A percentile compares a stretch with the other conserved stretches of the same genome.
These are phyloP conservation scores for Penicillium steckii DNA, from an alignment of 495 filamentous ascomycete species.

Conservation along the genomic window DNA sequence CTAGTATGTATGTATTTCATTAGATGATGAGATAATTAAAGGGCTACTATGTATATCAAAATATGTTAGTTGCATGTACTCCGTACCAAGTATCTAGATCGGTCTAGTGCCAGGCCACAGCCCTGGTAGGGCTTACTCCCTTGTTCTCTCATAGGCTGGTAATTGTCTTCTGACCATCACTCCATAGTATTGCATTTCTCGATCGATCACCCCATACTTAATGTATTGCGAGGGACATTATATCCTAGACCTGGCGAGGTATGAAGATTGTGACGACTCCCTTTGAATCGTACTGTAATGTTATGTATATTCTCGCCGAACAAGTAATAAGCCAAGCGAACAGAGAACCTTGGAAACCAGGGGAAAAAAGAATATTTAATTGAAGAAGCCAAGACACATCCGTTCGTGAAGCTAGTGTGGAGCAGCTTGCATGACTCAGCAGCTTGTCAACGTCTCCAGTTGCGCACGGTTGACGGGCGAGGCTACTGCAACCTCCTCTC, in stretches of 20 bases:
- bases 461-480: background rate
- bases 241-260: background rate
- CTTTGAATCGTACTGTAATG: background rate
- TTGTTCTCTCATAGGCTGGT: background rate
- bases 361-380: slow-evolving; percentile 4
- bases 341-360: slow-evolving; percentile 6
- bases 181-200: background rate
- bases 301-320: background rate
- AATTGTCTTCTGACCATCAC: background rate
- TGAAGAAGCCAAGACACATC: slow-evolving; percentile 1
- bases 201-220: background rate
- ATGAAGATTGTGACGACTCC: background rate
- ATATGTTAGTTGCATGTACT: too few relatives aligned
- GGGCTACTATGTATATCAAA: too few relatives aligned
- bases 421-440: slow-evolving; percentile 18
- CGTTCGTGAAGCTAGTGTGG: slow-evolving; percentile 19
- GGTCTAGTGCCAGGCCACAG: background rate
- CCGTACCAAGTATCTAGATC: background rate
- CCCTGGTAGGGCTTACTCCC: background rate
- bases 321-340: background rate
- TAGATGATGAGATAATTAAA: too few relatives aligned
- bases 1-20: too few relatives aligned
- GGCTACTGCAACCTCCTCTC: background rate
- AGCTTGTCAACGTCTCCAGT: slow-evolving; percentile 8
- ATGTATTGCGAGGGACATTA: background rate